A percentile compares a stretch with the other conserved stretches of the same genome.
Evolutionary conservation across 208 protist genomes (phyloP).

Genomic region (Leishmania tarentolae): DNA sequence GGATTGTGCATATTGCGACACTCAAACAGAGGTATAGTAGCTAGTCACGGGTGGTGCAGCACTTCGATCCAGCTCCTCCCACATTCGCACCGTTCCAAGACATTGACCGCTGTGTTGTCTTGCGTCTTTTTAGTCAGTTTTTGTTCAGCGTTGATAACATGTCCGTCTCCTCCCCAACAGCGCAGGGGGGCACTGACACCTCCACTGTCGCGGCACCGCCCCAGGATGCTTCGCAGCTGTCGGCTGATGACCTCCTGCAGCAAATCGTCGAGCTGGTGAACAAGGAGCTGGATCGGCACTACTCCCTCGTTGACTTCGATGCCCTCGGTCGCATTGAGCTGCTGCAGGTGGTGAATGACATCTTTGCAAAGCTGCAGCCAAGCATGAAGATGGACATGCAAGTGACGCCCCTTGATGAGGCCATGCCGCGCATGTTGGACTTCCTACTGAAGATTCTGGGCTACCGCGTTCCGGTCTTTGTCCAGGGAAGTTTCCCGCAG

Average conservation of each 20-base stretch:
- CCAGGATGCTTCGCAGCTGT: constrained; percentile 40
- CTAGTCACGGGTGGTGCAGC: background rate
- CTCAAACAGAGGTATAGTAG: background rate
- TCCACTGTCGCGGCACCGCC: constrained; percentile 9
- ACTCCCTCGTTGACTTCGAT: constrained; percentile 92
- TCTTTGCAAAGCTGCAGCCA: constrained; percentile 79
- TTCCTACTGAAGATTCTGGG: constrained; percentile 85
- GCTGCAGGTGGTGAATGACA: constrained; percentile 85
- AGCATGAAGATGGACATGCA: constrained; percentile 70
- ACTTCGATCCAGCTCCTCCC: background rate
- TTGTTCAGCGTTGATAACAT: background rate
- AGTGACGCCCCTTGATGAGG: constrained; percentile 39
- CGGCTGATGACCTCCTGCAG: constrained; percentile 69
- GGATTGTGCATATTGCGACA: background rate
- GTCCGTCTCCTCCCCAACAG: constrained; percentile 20
- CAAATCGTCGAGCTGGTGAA: constrained; percentile 87
- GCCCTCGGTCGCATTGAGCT: constrained; percentile 55
- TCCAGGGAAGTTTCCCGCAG: constrained; percentile 69
- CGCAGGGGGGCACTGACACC: constrained; percentile 9
- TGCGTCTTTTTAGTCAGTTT: background rate
- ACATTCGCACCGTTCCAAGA: background rate
- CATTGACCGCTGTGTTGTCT: background rate
- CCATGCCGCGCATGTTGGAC: constrained; percentile 67
- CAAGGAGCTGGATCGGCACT: constrained; percentile 59
- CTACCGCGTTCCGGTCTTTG: constrained; percentile 76